phyloP scores from a whole-genome alignment of 768 basidiomycete species.

The Holtermannia corniformis region DNA sequence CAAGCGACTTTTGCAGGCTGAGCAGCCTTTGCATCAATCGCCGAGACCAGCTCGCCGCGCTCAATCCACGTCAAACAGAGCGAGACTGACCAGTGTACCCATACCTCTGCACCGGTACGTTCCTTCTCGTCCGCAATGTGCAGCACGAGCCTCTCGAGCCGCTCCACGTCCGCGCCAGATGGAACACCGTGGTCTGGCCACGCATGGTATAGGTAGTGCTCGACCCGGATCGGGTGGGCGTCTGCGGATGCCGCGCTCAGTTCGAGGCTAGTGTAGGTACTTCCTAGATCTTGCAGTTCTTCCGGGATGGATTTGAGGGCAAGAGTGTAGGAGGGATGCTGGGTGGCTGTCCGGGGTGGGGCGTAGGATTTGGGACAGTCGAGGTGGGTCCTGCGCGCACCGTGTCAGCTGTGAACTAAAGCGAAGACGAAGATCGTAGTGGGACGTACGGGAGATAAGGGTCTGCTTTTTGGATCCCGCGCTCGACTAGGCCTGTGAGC shows the following conservation, averaged over 20 bases:
- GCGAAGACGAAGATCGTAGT: background rate
- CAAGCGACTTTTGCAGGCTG: too few species aligned
- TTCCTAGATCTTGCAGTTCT: background rate
- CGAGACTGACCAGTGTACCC: constrained; percentile 38
- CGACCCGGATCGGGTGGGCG: constrained; percentile 4
- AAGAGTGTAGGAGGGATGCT: background rate
- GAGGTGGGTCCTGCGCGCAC: background rate
- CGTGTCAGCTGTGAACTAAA: too few species aligned
- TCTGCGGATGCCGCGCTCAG: background rate
- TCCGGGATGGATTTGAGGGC: background rate
- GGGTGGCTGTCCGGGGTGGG: background rate
- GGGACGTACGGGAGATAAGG: constrained; percentile 28
- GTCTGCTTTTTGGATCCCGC: constrained; percentile 36
- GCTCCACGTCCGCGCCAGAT: constrained; percentile 13
- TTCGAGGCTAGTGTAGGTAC: background rate
- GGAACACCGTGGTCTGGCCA: constrained; percentile 41
- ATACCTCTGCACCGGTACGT: constrained; percentile 21
- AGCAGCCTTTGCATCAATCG: too few species aligned
- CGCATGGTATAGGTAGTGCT: constrained; percentile 31
- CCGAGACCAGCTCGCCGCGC: too few species aligned
- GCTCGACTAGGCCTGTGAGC: constrained; percentile 36
- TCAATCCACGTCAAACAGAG: background rate
- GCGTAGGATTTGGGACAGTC: background rate
- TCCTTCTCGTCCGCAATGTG: constrained; percentile 10
- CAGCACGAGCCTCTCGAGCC: constrained; percentile 17